Evolutionary conservation across 140 eudicot species (phyloP).

Genomic region (Oenanthe javanica): DNA sequence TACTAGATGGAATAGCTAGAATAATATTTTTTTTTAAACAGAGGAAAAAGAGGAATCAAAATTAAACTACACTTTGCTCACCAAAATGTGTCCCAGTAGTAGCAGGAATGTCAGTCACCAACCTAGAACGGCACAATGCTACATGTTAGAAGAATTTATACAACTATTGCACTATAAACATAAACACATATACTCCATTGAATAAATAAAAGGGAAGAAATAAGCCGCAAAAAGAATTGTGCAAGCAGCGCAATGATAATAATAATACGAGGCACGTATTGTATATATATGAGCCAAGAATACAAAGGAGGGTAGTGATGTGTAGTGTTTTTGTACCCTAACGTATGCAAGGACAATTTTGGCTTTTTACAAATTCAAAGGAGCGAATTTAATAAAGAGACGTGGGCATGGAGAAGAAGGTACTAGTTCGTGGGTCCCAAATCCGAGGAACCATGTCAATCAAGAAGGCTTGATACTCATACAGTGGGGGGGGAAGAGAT

Average conservation of each 20-base stretch:
- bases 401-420: background rate
- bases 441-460: slow-evolving; percentile 4
- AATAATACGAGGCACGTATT: too few species aligned
- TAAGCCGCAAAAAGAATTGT: too few species aligned
- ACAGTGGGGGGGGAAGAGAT: background rate
- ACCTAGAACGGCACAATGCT: slow-evolving; percentile 22
- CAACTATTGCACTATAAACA: background rate
- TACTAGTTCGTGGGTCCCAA: background rate
- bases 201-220: too few species aligned
- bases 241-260: too few species aligned
- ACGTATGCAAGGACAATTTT: background rate
- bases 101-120: slow-evolving; percentile 88
- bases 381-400: background rate
- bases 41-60: background rate
- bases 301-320: background rate
- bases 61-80: slow-evolving; percentile 19
- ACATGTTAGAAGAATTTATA: background rate
- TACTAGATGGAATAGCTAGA: too few species aligned
- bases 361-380: background rate
- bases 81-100: slow-evolving; percentile 74
- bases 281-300: too few species aligned
- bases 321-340: background rate
- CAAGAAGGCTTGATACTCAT: background rate
- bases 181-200: too few species aligned
- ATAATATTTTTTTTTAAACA: too few species aligned